phyloP scores from a whole-genome alignment of 2,329 filamentous ascomycete genomes.

The Dryadomyces quercus-mongolicae region DNA sequence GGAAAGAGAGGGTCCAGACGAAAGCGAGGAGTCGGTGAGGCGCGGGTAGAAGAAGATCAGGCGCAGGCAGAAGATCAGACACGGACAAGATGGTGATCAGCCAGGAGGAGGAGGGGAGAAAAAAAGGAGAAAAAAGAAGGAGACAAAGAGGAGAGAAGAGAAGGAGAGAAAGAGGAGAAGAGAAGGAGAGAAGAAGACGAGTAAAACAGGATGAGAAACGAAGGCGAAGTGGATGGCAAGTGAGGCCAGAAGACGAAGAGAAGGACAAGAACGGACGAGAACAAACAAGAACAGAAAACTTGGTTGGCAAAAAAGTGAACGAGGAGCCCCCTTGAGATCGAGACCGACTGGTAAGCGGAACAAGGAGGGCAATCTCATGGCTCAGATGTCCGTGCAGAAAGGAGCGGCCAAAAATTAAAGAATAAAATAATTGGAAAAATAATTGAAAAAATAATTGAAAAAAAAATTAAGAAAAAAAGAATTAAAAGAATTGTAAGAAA shows the following conservation, averaged over 20 bases:
- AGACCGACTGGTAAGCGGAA: neutral
- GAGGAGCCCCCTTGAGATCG: neutral
- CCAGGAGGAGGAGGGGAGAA: neutral
- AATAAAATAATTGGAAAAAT: neutral
- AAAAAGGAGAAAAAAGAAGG: neutral
- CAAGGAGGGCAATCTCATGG: neutral
- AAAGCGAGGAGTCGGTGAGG: too few relatives aligned
- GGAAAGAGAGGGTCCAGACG: neutral
- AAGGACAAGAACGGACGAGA: neutral
- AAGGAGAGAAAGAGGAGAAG: neutral
- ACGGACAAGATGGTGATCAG: neutral
- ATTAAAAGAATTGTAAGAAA: neutral
- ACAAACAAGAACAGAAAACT: neutral
- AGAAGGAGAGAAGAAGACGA: neutral
- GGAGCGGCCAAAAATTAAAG: neutral
- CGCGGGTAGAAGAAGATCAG: too few relatives aligned
- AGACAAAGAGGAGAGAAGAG: neutral
- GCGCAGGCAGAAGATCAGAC: too few relatives aligned
- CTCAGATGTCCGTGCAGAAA: conserved; percentile 2
- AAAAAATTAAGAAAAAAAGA: neutral
- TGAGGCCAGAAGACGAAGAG: neutral
- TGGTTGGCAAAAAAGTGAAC: neutral
- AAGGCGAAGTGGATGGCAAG: neutral
- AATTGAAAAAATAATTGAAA: neutral
- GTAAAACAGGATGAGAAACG: too few relatives aligned